Conservation (phyloP, 495 filamentous ascomycete genomes). For the Aspergillus sclerotioniger region DNA sequence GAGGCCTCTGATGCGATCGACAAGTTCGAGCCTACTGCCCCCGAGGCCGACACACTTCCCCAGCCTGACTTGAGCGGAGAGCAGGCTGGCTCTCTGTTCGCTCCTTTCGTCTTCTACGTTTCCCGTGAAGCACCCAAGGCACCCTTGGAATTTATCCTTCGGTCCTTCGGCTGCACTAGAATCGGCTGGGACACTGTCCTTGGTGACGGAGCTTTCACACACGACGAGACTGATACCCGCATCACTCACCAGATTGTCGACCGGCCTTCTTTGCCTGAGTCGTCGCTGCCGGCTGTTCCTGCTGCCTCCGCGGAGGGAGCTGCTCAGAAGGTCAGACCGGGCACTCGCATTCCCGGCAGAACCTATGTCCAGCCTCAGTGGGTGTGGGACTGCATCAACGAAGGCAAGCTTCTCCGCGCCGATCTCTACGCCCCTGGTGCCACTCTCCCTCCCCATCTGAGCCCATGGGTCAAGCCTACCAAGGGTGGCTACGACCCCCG, state of each 20-base stretch:
- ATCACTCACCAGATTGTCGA: slow-evolving; percentile 98
- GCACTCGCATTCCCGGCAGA: slow-evolving; percentile 75
- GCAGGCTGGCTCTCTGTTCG: slow-evolving; percentile 66
- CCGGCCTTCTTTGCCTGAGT: slow-evolving; percentile 69
- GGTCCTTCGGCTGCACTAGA: slow-evolving; percentile 92
- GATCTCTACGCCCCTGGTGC: slow-evolving; percentile 90
- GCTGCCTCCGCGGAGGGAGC: slow-evolving; percentile 56
- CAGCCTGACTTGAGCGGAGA: slow-evolving; percentile 68
- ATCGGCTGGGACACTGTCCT: slow-evolving; percentile 90
- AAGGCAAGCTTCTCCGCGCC: slow-evolving; percentile 78
- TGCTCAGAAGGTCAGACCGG: slow-evolving; percentile 42
- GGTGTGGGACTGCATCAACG: slow-evolving; percentile 96
- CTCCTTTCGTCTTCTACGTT: slow-evolving; percentile 84
- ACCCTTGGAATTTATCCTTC: slow-evolving; percentile 89
- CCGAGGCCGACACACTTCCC: slow-evolving; percentile 78
- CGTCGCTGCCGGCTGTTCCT: slow-evolving; percentile 55
- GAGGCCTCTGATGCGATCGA: slow-evolving; percentile 71
- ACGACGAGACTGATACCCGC: slow-evolving; percentile 76
- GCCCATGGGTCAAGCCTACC: slow-evolving; percentile 87
- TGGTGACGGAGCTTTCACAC: slow-evolving; percentile 88
- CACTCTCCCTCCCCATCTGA: slow-evolving; percentile 86
- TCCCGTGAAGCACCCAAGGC: slow-evolving; percentile 91
- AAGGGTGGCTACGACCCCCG: slow-evolving; percentile 88
- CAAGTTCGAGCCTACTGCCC: slow-evolving; percentile 75
- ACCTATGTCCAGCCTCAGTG: slow-evolving; percentile 96